Conservation (phyloP, 2,329 filamentous ascomycete species). For the Fusarium illudens region DNA sequence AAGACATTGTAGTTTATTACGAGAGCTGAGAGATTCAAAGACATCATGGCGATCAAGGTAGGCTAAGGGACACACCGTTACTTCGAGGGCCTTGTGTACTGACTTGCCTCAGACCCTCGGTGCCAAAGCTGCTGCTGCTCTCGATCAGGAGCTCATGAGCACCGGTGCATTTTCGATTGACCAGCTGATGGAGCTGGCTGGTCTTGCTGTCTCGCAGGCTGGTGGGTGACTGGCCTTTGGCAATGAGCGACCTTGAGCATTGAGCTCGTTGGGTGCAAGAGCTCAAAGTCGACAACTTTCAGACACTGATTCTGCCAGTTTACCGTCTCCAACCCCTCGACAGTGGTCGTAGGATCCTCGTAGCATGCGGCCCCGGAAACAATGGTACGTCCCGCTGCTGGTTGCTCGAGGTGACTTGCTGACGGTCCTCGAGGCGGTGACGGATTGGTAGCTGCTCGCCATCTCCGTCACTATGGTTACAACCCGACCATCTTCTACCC, state of each 20-base stretch:
- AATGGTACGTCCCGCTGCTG: constrained; percentile 60
- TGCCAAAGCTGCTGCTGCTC: constrained; percentile 84
- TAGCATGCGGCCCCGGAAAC: constrained; percentile 89
- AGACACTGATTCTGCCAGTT: constrained; percentile 59
- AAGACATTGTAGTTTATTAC: not conserved
- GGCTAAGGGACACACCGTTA: not conserved
- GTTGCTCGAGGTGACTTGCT: not conserved
- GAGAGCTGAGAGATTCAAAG: constrained; percentile 29
- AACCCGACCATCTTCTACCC: constrained; percentile 90
- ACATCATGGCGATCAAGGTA: constrained; percentile 48
- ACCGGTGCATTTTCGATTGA: constrained; percentile 89
- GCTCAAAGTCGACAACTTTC: not conserved
- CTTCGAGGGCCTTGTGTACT: constrained; percentile 12
- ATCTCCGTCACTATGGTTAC: constrained; percentile 93
- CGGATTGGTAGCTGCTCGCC: constrained; percentile 91
- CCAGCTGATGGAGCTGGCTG: constrained; percentile 96
- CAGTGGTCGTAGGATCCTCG: constrained; percentile 76
- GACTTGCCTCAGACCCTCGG: constrained; percentile 73
- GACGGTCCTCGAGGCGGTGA: constrained; percentile 74
- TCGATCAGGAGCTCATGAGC: constrained; percentile 95
- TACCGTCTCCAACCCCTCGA: constrained; percentile 82
- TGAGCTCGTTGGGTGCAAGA: not conserved
- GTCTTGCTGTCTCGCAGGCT: constrained; percentile 90
- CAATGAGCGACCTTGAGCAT: not conserved
- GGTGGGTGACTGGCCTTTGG: constrained; percentile 62